A percentile compares a stretch with the other conserved stretches of the same genome.
Conservation (phyloP, 2,329 filamentous ascomycete genomes). For the Xylaria sp. region DNA sequence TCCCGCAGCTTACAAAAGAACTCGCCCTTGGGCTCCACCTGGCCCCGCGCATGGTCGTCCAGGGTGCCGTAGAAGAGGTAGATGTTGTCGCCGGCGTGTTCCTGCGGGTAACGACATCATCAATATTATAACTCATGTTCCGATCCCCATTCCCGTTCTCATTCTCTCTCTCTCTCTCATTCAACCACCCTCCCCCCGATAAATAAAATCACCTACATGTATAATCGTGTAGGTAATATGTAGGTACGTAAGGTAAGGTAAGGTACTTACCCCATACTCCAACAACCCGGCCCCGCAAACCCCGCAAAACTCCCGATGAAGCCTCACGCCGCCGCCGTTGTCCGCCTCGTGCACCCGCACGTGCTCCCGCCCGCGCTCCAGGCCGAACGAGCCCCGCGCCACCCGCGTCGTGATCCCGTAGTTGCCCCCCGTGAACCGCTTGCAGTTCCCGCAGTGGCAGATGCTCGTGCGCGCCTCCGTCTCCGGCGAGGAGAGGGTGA, state of each 20-base stretch:
- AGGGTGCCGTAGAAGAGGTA: slow-evolving; percentile 48
- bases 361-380: slow-evolving; percentile 49
- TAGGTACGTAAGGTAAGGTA: too few species aligned
- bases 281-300: slow-evolving; percentile 62
- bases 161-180: too few species aligned
- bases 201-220: too few species aligned
- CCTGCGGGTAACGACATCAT: slow-evolving; percentile 34
- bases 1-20: slow-evolving; percentile 47
- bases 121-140: too few species aligned
- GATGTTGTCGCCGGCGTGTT: slow-evolving; percentile 44
- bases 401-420: slow-evolving; percentile 64
- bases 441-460: slow-evolving; percentile 65
- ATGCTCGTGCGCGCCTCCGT: slow-evolving; percentile 60
- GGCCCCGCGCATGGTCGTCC: slow-evolving; percentile 45
- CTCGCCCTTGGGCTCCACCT: slow-evolving; percentile 48
- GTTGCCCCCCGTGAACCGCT: slow-evolving; percentile 62
- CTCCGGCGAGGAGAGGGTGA: slow-evolving; percentile 55
- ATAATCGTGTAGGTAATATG: too few species aligned
- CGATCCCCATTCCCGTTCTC: too few species aligned
- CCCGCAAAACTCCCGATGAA: slow-evolving; percentile 64
- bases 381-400: slow-evolving; percentile 54
- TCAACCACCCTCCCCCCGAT: too few species aligned
- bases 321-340: slow-evolving; percentile 58
- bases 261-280: slow-evolving; percentile 62
- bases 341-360: slow-evolving; percentile 59